These are phyloP conservation scores for Dipodascopsis uninucleata DNA, from an alignment of 805 yeast species.

Conservation along the genomic window DNA sequence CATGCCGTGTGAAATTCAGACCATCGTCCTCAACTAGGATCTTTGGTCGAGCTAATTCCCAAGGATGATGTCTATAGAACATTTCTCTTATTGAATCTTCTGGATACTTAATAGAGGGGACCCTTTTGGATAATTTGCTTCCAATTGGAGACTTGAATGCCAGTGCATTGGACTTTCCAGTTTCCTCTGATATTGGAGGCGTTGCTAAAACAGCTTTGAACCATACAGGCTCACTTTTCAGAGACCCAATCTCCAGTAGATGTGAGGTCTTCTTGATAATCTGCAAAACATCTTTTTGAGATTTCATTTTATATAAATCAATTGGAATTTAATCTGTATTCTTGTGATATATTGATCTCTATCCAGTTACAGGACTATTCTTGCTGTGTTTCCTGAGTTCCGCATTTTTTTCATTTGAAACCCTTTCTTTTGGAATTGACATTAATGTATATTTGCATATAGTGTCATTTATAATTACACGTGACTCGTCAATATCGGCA, in stretches of 20 bases:
- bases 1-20: slow-evolving; percentile 48
- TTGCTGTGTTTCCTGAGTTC: too few species aligned
- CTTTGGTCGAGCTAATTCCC: slow-evolving; percentile 94
- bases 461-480: too few species aligned
- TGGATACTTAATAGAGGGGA: slow-evolving; percentile 50
- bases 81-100: slow-evolving; percentile 80
- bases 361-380: too few species aligned
- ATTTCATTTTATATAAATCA: slow-evolving; percentile 21
- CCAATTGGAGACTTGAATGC: slow-evolving; percentile 30
- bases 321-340: too few species aligned
- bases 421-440: too few species aligned
- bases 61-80: slow-evolving; percentile 91
- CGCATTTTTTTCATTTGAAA: too few species aligned
- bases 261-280: slow-evolving; percentile 64
- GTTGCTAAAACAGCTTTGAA: slow-evolving; percentile 73
- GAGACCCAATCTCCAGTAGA: slow-evolving; percentile 58
- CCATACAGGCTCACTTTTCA: slow-evolving; percentile 71
- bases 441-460: too few species aligned
- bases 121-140: slow-evolving; percentile 39
- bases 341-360: too few species aligned
- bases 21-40: slow-evolving; percentile 73
- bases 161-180: slow-evolving; percentile 26
- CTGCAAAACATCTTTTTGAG: slow-evolving; percentile 62
- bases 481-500: too few species aligned
- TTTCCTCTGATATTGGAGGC: slow-evolving; percentile 64